Evolutionary conservation across 148 eudicot genomes (phyloP).

Genomic region (Pouteria glomerata): DNA sequence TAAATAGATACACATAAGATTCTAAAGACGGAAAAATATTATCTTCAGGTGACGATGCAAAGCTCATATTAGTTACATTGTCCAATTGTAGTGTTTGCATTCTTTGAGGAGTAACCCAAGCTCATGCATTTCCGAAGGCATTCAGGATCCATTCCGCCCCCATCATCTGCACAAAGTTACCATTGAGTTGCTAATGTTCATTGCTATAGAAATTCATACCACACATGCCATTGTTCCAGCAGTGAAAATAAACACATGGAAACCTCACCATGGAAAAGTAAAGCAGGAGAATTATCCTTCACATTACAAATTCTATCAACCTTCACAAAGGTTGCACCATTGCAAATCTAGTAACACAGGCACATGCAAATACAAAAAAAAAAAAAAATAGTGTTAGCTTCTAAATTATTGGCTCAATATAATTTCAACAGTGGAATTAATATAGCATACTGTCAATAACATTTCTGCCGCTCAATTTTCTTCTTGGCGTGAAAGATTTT

Average conservation of each 20-base stretch:
- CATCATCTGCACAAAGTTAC: slow-evolving; percentile 58
- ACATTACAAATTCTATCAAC: slow-evolving; percentile 69
- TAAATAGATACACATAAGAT: not conserved
- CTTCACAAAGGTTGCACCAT: slow-evolving; percentile 89
- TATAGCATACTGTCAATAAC: not conserved
- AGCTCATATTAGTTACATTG: slow-evolving; percentile 52
- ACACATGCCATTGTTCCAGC: not conserved
- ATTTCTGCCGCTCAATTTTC: not conserved
- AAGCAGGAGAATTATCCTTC: slow-evolving; percentile 83
- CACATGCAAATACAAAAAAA: slow-evolving; percentile 12
- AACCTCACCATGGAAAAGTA: slow-evolving; percentile 69
- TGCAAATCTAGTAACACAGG: slow-evolving; percentile 50
- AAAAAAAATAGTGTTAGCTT: slow-evolving; percentile 4
- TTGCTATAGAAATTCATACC: not conserved
- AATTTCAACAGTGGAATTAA: not conserved
- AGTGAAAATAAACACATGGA: not conserved
- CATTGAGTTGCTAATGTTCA: not conserved
- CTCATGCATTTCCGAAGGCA: slow-evolving; percentile 92
- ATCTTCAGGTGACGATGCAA: not conserved
- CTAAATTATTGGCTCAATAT: not conserved
- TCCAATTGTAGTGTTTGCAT: slow-evolving; percentile 78
- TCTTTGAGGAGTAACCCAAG: slow-evolving; percentile 94
- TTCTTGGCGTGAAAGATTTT: not conserved
- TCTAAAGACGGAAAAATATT: not conserved
- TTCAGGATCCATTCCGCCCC: slow-evolving; percentile 98